phyloP scores from a whole-genome alignment of 2,329 filamentous ascomycete species.

The Byssochlamys sp. region DNA sequence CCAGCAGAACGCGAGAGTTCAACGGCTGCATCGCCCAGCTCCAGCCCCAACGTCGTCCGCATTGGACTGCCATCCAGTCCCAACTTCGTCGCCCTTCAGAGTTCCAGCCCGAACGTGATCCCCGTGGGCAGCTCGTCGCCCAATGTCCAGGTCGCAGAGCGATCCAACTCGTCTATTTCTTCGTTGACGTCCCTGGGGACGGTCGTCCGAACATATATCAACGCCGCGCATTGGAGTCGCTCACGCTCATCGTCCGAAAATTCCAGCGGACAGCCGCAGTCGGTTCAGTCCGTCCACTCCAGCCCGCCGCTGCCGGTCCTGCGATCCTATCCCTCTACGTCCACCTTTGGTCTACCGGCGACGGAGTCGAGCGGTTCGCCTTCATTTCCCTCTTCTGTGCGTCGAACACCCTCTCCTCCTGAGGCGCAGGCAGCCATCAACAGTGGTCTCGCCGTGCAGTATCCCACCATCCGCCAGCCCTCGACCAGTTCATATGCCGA shows the following conservation, averaged over 20 bases:
- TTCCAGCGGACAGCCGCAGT: constrained; percentile 13
- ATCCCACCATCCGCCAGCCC: constrained; percentile 26
- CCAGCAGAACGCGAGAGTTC: not conserved
- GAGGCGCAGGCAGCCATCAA: constrained; percentile 30
- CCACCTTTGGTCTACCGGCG: constrained; percentile 18
- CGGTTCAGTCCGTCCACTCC: constrained; percentile 26
- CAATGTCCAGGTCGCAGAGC: constrained; percentile 20
- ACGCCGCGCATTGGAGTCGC: constrained; percentile 25
- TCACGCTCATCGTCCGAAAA: constrained; percentile 24
- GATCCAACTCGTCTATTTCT: constrained; percentile 29
- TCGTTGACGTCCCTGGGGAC: constrained; percentile 34
- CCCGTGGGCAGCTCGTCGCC: constrained; percentile 20
- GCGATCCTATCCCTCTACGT: constrained; percentile 26
- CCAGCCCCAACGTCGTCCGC: constrained; percentile 34
- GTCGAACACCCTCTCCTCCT: constrained; percentile 23
- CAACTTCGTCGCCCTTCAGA: constrained; percentile 30
- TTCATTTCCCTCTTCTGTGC: constrained; percentile 26
- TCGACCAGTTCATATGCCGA: constrained; percentile 35
- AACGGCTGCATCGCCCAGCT: constrained; percentile 11
- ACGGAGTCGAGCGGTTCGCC: constrained; percentile 19
- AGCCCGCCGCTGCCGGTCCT: constrained; percentile 28
- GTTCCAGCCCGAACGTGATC: constrained; percentile 30
- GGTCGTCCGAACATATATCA: constrained; percentile 23
- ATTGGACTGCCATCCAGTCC: constrained; percentile 31
- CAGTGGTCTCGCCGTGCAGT: constrained; percentile 29